Evolutionary conservation across 2,329 filamentous ascomycete genomes (phyloP).

Genomic region (Fusarium agapanthi): DNA sequence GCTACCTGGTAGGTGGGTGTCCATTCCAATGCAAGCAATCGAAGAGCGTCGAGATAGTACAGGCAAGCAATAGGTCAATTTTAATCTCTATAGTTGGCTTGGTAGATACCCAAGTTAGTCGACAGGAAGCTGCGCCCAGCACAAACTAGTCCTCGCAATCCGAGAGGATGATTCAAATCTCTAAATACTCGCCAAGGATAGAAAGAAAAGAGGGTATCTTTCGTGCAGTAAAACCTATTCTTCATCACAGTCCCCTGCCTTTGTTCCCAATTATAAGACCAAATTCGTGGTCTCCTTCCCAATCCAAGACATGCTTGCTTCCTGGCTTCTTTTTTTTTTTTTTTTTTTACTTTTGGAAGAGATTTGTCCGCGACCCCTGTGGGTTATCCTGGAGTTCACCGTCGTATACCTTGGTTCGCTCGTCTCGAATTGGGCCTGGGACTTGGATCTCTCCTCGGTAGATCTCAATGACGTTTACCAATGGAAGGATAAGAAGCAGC

Average conservation of each 20-base stretch:
- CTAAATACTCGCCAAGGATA: background rate
- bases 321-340: background rate
- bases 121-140: background rate
- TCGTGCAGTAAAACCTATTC: background rate
- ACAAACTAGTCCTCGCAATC: background rate
- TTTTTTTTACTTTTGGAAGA: slow-evolving; percentile 45
- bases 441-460: slow-evolving; percentile 42
- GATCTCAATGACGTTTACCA: slow-evolving; percentile 28
- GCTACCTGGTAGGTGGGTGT: background rate
- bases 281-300: background rate
- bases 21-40: background rate
- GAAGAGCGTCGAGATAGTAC: background rate
- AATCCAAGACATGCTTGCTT: background rate
- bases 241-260: background rate
- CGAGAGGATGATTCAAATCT: background rate
- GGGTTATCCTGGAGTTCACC: slow-evolving; percentile 51
- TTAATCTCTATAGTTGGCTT: background rate
- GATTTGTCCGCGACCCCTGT: slow-evolving; percentile 48
- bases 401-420: slow-evolving; percentile 49
- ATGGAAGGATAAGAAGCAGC: slow-evolving; percentile 36
- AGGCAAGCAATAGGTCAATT: background rate
- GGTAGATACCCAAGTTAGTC: background rate
- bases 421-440: slow-evolving; percentile 53
- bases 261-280: background rate
- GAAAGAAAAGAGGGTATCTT: slow-evolving; percentile 22